Percentiles rank a stretch among this genome's conserved stretches.
Conservation (phyloP, 1,139 yeast species). For the Casaregolazyma lundiana region DNA sequence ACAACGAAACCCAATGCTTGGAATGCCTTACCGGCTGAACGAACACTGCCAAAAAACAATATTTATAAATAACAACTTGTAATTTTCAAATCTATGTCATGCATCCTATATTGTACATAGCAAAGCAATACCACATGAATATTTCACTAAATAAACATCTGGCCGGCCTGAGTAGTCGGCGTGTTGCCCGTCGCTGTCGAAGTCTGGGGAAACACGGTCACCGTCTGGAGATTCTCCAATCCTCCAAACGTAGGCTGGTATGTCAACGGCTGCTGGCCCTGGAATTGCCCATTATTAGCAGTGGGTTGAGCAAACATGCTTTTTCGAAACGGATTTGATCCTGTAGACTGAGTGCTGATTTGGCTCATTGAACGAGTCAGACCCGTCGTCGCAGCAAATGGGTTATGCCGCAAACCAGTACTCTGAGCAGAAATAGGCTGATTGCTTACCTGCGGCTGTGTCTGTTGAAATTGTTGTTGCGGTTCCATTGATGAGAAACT, state of each 20-base stretch:
- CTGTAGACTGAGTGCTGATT: slow-evolving; percentile 21
- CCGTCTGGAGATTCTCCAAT: slow-evolving; percentile 25
- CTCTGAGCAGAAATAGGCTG: slow-evolving; percentile 7
- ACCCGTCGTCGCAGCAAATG: slow-evolving; percentile 14
- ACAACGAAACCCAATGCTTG: slow-evolving; percentile 16
- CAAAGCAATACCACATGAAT: neutral
- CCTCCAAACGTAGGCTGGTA: slow-evolving; percentile 29
- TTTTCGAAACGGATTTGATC: slow-evolving; percentile 30
- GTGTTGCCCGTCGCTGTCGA: slow-evolving; percentile 1
- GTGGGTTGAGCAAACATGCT: slow-evolving; percentile 24
- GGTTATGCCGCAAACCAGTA: slow-evolving; percentile 9
- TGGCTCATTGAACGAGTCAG: slow-evolving; percentile 16
- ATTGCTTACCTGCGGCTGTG: slow-evolving; percentile 6
- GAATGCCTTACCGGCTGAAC: slow-evolving; percentile 15
- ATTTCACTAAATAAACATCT: neutral
- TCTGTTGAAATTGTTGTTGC: slow-evolving; percentile 16
- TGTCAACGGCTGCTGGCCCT: slow-evolving; percentile 14
- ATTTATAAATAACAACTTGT: neutral
- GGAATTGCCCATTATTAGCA: slow-evolving; percentile 4
- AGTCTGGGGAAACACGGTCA: slow-evolving; percentile 29
- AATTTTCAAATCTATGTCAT: neutral
- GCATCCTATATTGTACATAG: neutral
- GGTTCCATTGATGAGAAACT: slow-evolving; percentile 7
- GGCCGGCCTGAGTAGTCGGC: neutral
- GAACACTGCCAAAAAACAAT: neutral